phyloP scores from a whole-genome alignment of 148 eudicot species.

The Linanthus parryae region DNA sequence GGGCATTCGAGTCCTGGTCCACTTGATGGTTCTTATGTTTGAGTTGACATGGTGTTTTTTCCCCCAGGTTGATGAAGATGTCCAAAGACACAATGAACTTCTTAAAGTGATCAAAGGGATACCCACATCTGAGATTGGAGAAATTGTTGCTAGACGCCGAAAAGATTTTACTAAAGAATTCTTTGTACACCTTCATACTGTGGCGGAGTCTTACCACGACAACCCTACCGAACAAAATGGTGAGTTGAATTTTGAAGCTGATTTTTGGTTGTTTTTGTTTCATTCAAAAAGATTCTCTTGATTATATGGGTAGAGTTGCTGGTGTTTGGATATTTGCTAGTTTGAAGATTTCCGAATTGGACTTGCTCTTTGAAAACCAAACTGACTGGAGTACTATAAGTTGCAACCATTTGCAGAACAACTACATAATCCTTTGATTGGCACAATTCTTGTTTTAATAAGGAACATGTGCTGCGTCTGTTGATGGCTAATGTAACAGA shows the following conservation, averaged over 20 bases:
- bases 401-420: too few relatives aligned
- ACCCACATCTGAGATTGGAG: slow-evolving; percentile 55
- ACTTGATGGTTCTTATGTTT: too few relatives aligned
- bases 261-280: background rate
- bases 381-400: too few relatives aligned
- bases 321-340: background rate
- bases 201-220: slow-evolving; percentile 78
- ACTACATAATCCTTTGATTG: too few relatives aligned
- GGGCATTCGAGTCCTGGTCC: too few relatives aligned
- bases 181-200: slow-evolving; percentile 67
- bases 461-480: too few relatives aligned
- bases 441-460: too few relatives aligned
- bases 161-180: slow-evolving; percentile 94
- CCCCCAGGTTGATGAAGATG: slow-evolving; percentile 79
- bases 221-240: slow-evolving; percentile 73
- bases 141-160: slow-evolving; percentile 78
- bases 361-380: too few relatives aligned
- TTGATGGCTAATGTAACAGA: too few relatives aligned
- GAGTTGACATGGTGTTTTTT: slow-evolving; percentile 5
- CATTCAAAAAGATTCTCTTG: slow-evolving; percentile 4
- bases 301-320: background rate
- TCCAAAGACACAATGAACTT: slow-evolving; percentile 80
- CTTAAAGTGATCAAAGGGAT: slow-evolving; percentile 47
- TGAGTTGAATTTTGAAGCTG: slow-evolving; percentile 23
- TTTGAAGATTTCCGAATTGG: background rate